Conservation (phyloP, 2,329 filamentous ascomycete species). For the Drechslerella stenobrocha region DNA sequence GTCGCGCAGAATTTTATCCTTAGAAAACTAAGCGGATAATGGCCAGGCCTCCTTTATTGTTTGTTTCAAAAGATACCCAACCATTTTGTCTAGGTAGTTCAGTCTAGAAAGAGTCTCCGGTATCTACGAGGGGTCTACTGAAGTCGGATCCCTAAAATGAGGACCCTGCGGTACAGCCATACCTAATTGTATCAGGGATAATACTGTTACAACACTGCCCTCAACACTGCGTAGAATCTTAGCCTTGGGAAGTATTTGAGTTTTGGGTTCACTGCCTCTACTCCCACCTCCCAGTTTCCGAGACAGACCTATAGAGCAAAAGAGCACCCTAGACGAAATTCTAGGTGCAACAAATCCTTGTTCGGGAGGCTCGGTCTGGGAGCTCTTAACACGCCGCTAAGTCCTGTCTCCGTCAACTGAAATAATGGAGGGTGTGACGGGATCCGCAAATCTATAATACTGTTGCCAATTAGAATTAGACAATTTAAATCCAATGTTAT, state of each 20-base stretch:
- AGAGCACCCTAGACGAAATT: not conserved
- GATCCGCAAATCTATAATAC: no score
- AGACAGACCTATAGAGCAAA: not conserved
- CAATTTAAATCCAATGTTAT: no score
- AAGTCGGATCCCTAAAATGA: no score
- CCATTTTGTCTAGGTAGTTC: no score
- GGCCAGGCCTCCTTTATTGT: not conserved
- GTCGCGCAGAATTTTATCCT: conserved; percentile 24
- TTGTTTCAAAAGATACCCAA: not conserved
- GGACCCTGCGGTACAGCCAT: no score
- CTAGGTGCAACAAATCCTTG: not conserved
- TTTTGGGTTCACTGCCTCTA: no score
- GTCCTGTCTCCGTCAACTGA: not conserved
- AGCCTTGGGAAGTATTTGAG: not conserved
- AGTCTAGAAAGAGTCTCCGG: not conserved
- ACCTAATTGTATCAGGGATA: no score
- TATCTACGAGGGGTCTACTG: not conserved
- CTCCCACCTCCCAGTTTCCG: not conserved
- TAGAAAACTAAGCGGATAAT: conserved; percentile 1
- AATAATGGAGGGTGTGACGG: no score
- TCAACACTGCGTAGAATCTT: not conserved
- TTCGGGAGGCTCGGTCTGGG: not conserved
- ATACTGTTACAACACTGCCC: no score
- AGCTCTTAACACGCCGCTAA: not conserved
- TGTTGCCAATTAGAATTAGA: no score